Base-by-base conservation (phyloP, 805 yeast genomes). In the Barnettozyma botsteinii region DNA sequence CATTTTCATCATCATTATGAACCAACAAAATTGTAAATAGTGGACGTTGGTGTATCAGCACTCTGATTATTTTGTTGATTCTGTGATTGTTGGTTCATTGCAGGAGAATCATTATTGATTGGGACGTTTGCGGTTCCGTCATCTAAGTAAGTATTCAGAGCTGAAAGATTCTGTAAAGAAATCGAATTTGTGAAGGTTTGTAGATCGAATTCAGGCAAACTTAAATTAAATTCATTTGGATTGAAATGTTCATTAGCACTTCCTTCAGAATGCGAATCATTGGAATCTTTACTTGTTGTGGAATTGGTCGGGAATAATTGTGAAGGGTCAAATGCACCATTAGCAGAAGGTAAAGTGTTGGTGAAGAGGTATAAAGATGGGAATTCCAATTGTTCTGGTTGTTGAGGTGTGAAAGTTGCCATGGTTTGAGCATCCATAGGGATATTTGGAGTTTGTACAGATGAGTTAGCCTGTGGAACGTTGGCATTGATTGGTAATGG, bases 311-410 rank as follows among this genome's bases (percentile, higher is more conserved):
- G 57, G 38, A 56, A 56, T 9, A 56, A 39, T 15, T 52, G 55
- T 4, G 59, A 41, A 13, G 60, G 60, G 33, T 55, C 53, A 27
- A 56, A 56, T 22, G 35, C 27, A 5, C 43, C 40, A n/a, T 32
- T 47, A 4, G 40, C 35, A 2, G 50, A 42, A 20, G 59, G 58
- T 5, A 51, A 33, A 3, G 47, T 48, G 23, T 52, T 52, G 2
- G 60, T 56, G 34, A 56, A 56, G 8, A 56, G 42, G 18, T 55
- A 56, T 24, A 56, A 27, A 12, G 56, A 58, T n/a, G 60, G 59
- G 40, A 55, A 55, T 30, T 53, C 60, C 7, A 46, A 11, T 12
- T 40, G 40, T 4, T 44, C 41, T 18, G 38, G 32, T 20, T 28
- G 24, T 7, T 23, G 35, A 26, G 31, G 27, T 21, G 39, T 30